A percentile compares a stretch with the other conserved stretches of the same genome.
These are phyloP conservation scores for Talaromyces sp. DNA, from an alignment of 2,329 filamentous ascomycete genomes.

Conservation along the genomic window DNA sequence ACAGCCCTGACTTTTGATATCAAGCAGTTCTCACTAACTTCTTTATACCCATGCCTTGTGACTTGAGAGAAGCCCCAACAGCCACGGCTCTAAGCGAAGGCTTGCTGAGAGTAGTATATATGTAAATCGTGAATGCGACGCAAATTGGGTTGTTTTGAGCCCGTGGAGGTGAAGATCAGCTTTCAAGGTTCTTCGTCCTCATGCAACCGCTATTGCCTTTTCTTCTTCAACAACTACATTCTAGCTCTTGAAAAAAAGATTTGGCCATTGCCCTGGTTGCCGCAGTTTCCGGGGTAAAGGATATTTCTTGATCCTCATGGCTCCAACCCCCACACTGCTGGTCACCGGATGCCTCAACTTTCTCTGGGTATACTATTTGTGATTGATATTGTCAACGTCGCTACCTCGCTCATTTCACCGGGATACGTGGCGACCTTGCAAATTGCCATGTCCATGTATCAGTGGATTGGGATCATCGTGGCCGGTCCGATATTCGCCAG, in stretches of 20 bases:
- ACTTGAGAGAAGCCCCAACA: too few relatives aligned
- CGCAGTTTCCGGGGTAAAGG: background rate
- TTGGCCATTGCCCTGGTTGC: background rate
- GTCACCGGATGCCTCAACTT: background rate
- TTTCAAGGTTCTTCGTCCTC: background rate
- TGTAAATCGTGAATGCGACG: too few relatives aligned
- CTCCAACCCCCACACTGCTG: background rate
- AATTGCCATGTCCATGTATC: background rate
- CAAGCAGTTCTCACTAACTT: too few relatives aligned
- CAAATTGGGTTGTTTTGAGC: too few relatives aligned
- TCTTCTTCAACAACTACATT: background rate
- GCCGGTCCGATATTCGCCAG: background rate
- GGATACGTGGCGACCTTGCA: background rate
- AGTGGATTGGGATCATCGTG: background rate
- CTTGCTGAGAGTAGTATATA: too few relatives aligned
- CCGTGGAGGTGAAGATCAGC: background rate
- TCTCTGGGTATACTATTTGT: background rate
- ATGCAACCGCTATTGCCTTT: background rate
- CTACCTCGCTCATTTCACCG: slow-evolving; percentile 3
- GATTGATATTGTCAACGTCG: background rate
- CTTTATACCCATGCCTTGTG: too few relatives aligned
- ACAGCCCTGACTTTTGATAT: too few relatives aligned
- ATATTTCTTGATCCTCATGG: background rate
- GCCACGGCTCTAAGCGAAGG: too few relatives aligned
- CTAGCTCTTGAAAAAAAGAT: background rate